phyloP scores from a whole-genome alignment of 768 basidiomycete species.

The Rubroboletus pulcherrimus region DNA sequence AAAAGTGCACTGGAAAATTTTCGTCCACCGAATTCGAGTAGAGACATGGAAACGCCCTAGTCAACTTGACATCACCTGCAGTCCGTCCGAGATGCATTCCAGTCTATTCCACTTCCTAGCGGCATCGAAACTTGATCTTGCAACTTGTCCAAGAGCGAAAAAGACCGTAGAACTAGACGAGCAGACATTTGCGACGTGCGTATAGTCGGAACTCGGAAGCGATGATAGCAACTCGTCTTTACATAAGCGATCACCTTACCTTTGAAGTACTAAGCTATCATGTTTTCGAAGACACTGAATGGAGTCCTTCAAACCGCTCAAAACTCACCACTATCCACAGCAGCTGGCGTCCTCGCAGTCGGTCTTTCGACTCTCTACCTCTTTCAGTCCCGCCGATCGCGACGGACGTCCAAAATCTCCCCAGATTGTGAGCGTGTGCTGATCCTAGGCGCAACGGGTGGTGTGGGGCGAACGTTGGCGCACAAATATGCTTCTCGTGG shows the following conservation, averaged over 20 bases:
- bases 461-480: constrained; percentile 74
- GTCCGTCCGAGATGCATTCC: background rate
- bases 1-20: background rate
- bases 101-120: background rate
- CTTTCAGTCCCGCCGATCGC: constrained; percentile 12
- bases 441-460: constrained; percentile 79
- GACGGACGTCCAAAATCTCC: constrained; percentile 37
- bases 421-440: constrained; percentile 65
- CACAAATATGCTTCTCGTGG: constrained; percentile 70
- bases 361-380: constrained; percentile 20
- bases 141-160: background rate
- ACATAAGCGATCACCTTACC: background rate
- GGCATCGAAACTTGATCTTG: background rate
- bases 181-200: background rate
- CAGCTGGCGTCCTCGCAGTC: constrained; percentile 11
- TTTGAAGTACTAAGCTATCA: background rate
- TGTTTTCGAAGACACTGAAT: constrained; percentile 8
- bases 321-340: constrained; percentile 5
- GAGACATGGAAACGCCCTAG: background rate
- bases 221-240: background rate
- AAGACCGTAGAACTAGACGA: too few relatives aligned
- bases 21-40: background rate
- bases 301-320: constrained; percentile 1
- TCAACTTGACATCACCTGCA: background rate
- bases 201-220: too few relatives aligned